phyloP scores from a whole-genome alignment of 2,329 filamentous ascomycete genomes.

The Diaporthe sp. region DNA sequence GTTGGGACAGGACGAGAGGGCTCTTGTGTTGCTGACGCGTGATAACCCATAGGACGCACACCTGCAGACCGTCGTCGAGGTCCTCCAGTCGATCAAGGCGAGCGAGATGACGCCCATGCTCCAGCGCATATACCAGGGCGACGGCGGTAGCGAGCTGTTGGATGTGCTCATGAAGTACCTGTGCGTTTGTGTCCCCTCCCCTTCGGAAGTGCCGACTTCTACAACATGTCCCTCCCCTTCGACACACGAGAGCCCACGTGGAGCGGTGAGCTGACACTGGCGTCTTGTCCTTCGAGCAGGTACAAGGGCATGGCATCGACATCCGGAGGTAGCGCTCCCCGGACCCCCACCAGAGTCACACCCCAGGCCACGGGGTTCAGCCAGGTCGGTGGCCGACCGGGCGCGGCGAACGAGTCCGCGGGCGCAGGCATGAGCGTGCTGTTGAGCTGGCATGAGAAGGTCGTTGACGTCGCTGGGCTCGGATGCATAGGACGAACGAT shows the following conservation, averaged over 20 bases:
- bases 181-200: conserved; percentile 66
- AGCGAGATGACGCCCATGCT: conserved; percentile 94
- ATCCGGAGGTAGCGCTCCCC: conserved; percentile 56
- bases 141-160: conserved; percentile 85
- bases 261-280: conserved; percentile 30
- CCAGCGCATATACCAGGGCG: conserved; percentile 80
- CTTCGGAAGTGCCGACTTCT: not conserved
- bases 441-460: conserved; percentile 98
- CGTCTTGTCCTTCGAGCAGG: conserved; percentile 56
- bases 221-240: not conserved
- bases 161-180: conserved; percentile 99
- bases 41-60: conserved; percentile 77
- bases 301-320: conserved; percentile 86
- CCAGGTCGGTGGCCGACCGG: conserved; percentile 74
- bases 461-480: conserved; percentile 91
- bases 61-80: conserved; percentile 88
- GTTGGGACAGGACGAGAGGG: conserved; percentile 33
- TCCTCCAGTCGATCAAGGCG: conserved; percentile 95
- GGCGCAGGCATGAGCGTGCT: conserved; percentile 95
- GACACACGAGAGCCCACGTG: not conserved
- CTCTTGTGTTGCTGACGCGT: conserved; percentile 39
- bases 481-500: conserved; percentile 94
- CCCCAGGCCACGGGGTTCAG: conserved; percentile 91
- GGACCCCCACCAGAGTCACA: conserved; percentile 65
- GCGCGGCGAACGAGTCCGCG: conserved; percentile 72